Base-by-base conservation (phyloP, 805 yeast species). In the Saturnispora dispora region DNA sequence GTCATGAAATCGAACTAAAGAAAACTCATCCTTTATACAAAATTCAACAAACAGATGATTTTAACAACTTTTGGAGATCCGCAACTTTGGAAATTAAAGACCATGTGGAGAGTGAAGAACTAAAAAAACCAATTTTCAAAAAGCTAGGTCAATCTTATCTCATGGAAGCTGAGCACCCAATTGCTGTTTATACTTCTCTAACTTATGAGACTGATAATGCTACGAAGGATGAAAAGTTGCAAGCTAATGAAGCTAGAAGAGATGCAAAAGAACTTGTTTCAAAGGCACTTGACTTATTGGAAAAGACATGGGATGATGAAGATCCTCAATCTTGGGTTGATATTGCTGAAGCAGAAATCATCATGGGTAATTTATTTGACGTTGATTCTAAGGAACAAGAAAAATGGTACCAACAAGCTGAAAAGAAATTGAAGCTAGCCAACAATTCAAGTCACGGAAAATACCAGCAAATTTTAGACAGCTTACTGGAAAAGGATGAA, bases 321-420 rank as follows among this genome's bases (percentile, higher is more conserved):
- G 88, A 84, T 40, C 95, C 95, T 0, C 83, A 82, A 53, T 73
- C 85, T 5, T 85, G 91, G 87, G 95, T 83, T 11, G 78, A 80
- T 60, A 75, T 85, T 45, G 96, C 96, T 1, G 98, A 91, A 65
- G 90, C 95, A 1, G 72, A 79, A 60, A 87, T 91, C 35, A 78
- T 85, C 15, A 69, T 86, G 57, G 96, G 90, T 15, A 90, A 89
- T 59, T 63, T 89, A 47, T 72, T 76, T 54, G 86, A 82, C 8
- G 69, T 78, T 25, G 88, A 83, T 27, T 73, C 83, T 48, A 68
- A 70, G 33, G 85, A 82, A 42, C 96, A 88, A 68, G 86, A 83
- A 53, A 59, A 71, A 5, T 69, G 76, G 47, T 90, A 90, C 64
- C 65, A 67, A 17, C 72, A 76, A 51, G 98, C 97, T 0, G 90